phyloP scores from a whole-genome alignment of 2,329 filamentous ascomycete species.

The Fusarium duplospermum region DNA sequence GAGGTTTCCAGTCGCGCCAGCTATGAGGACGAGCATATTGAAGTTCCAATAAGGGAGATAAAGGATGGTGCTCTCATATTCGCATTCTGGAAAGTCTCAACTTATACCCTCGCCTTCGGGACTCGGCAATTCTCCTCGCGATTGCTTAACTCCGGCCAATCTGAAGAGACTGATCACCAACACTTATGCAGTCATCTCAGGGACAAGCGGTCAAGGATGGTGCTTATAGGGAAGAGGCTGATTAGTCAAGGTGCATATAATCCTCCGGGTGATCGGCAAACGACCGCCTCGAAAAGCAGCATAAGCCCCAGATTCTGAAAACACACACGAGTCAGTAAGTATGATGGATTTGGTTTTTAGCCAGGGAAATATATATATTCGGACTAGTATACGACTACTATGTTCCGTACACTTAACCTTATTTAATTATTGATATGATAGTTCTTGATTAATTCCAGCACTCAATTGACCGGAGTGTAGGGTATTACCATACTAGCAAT shows the following conservation, averaged over 20 bases:
- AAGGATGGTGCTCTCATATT: not conserved
- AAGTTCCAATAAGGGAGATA: not conserved
- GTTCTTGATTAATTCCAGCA: not conserved
- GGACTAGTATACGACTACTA: not conserved
- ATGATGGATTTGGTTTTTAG: not conserved
- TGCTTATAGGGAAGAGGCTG: not conserved
- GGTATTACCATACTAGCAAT: not conserved
- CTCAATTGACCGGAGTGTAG: not conserved
- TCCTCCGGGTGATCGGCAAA: not conserved
- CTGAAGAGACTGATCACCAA: not conserved
- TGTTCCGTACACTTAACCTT: not conserved
- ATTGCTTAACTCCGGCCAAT: not conserved
- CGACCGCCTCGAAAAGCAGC: not conserved
- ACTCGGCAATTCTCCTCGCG: not conserved
- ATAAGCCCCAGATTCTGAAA: not conserved
- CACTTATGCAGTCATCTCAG: not conserved
- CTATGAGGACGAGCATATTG: conserved; percentile 52
- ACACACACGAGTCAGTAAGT: not conserved
- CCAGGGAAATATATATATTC: not conserved
- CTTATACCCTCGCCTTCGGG: not conserved
- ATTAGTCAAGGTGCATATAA: not conserved
- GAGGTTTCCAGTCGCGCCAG: conserved; percentile 50
- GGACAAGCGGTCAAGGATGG: not conserved
- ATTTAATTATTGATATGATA: too few species aligned
- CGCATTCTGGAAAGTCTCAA: not conserved